Conservation (phyloP, 148 eudicot species). For the Chenopodium album region DNA sequence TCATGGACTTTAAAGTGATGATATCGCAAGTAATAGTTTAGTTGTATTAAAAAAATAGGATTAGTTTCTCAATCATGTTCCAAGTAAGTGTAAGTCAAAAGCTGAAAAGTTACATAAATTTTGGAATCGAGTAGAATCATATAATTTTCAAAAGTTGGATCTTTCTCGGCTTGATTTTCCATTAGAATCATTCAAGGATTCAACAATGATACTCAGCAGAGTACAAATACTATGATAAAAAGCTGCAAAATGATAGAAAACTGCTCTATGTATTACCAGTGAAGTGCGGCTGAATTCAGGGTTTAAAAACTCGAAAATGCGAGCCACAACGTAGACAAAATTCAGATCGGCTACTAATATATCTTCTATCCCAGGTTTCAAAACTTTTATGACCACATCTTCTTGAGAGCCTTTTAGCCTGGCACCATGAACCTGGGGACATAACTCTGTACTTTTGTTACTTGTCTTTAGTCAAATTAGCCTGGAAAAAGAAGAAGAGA, state of each 20-base stretch:
- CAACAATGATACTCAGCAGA: background rate
- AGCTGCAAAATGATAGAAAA: slow-evolving; percentile 1
- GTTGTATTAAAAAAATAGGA: background rate
- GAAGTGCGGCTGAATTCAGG: slow-evolving; percentile 92
- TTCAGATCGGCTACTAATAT: slow-evolving; percentile 89
- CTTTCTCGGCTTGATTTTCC: background rate
- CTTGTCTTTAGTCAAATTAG: slow-evolving; percentile 13
- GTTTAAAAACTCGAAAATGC: slow-evolving; percentile 83
- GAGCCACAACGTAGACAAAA: slow-evolving; percentile 87
- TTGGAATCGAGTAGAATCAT: no score
- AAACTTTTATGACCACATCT: slow-evolving; percentile 91
- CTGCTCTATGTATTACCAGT: slow-evolving; percentile 49
- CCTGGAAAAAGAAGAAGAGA: slow-evolving; percentile 9
- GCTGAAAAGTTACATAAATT: background rate
- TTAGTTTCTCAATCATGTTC: background rate
- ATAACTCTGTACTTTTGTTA: slow-evolving; percentile 15
- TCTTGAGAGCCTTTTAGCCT: slow-evolving; percentile 78
- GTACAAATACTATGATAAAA: background rate
- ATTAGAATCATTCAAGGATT: background rate
- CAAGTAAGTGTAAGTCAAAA: background rate
- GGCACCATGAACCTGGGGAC: slow-evolving; percentile 88
- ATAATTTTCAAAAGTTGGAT: background rate
- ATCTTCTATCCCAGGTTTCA: slow-evolving; percentile 98
- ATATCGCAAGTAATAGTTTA: background rate
- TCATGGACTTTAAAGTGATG: background rate